Conservation (phyloP, 345 rosid genomes). For the Chamaenerion angustifolium region DNA sequence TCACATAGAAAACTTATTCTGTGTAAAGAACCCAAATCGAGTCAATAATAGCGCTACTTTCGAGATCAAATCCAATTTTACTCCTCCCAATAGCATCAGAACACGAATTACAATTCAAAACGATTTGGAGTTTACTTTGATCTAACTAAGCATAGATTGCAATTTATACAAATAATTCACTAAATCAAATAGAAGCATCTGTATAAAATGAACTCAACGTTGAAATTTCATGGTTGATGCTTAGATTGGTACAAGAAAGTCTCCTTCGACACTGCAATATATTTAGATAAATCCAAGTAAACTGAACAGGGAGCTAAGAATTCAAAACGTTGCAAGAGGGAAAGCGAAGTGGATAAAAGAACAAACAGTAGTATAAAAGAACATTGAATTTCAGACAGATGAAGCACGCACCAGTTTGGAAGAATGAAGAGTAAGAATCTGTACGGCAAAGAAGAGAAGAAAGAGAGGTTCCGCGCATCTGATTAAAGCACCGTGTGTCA, state of each 20-base stretch:
- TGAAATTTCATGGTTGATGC: too few species aligned
- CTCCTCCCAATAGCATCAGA: too few species aligned
- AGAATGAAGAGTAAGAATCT: conserved; percentile 10
- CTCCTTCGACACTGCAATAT: not conserved
- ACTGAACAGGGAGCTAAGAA: not conserved
- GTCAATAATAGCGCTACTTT: conserved; percentile 4
- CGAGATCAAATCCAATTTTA: not conserved
- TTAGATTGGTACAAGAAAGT: too few species aligned
- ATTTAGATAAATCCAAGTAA: not conserved
- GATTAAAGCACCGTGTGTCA: too few species aligned
- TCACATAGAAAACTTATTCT: conserved; percentile 20
- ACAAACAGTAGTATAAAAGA: not conserved
- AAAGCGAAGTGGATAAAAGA: not conserved
- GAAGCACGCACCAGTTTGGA: conserved; percentile 14
- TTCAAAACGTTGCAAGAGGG: not conserved
- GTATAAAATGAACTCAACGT: too few species aligned
- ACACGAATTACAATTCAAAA: too few species aligned
- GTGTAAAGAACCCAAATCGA: conserved; percentile 20
- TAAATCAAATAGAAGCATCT: too few species aligned
- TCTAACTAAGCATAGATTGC: too few species aligned
- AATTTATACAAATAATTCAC: too few species aligned
- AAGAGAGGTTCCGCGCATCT: too few species aligned
- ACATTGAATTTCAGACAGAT: not conserved
- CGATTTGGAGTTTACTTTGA: too few species aligned
- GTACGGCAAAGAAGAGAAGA: not conserved